Base-by-base conservation (phyloP, 352 stramenopile species). In the Phytophthora sp. region DNA sequence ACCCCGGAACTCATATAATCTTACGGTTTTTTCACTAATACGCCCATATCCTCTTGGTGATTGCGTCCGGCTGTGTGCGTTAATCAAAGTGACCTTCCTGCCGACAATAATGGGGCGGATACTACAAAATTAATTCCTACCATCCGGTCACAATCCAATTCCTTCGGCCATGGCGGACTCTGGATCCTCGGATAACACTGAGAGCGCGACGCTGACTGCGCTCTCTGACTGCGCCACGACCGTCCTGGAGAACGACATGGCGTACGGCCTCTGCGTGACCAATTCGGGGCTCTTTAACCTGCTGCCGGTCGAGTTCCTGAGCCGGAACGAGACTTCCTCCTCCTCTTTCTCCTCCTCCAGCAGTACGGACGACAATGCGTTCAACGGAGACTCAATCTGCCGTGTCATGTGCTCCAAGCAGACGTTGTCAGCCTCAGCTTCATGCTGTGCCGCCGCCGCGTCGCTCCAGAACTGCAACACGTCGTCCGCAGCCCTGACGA, bases 251-350 rank as follows among this genome's bases (percentile, higher is more conserved):
- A 66, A 71, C 30, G 80, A 91, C 42, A 18, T 76, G 7, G 45
- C 52, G 15, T 91, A 91, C 49, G 78, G 72, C 4, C 51, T 75
- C 20, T 91, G 82, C 57, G 52, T 89, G 47, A 89, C 85, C 63
- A 88, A 88, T 65, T 77, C 80, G 24, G 80, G 80, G 20, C 66
- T 91, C 31, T 88, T 91, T 55, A 73, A 76, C 52, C 20, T 72
- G 3, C 0, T 76, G 2, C 63, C 68, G 8, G 7, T 9, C 13
- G 38, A 60, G 6, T 67, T 80, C 42, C 24, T 33, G 15, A 13
- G 44, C n/a, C 6, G 7, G 7, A 61, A 46, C 45, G 39, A 45
- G 21, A 55, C 21, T 16, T 33, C 9, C 44, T 57, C 31, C 1
- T 63, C 47, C 3, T 62, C 38, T 1, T 36, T 21, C 47, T 71